Evolutionary conservation across 78 protist species (phyloP), one percentile per base, ranked within the genome.

Genomic region (Dictyostelium citrinum): DNA sequence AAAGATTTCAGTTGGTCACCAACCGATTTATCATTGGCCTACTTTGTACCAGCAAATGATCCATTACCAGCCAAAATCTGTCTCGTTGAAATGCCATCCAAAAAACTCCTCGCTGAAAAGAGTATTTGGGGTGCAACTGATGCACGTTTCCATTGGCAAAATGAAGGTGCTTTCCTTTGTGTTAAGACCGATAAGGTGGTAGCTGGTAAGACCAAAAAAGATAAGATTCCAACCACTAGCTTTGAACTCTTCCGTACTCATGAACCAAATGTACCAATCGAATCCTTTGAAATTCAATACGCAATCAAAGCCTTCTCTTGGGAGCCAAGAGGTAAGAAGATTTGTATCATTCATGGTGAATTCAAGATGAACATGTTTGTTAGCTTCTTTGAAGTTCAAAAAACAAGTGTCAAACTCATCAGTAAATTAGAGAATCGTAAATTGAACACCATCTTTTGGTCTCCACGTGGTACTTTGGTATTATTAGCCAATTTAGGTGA

Each of bases 161-260:
- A 83, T 24, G 79, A 82, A 11, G 99, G 99, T 80, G 95, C 94
- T 43, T 93, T 41, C 91, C 95, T 98, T 35, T 77, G 95, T 81
- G 97, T 97, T 31, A 92, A 93, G 83, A 90, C 94, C 33, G 97
- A 96, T 41, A 92, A 96, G 60, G 41, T n/a, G 71, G 70, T 49
- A 33, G 91, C 97, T 88, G 22, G 81, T 22, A 90, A 95, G 72
- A 90, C 83, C 90, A 74, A 71, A 16, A 20, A 46, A 55, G 82
- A 49, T 22, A 71, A 60, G 51, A 46, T 75, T 10, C 76, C 92
- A 17, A 37, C 80, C 55, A 72, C 91, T 24, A 49, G 29, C 20
- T 96, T 97, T 82, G 98, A 98, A 90, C 35, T 98, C 58, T 97
- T 98, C 98, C 96, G 98, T 37, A 64, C 96, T 90, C 91, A 95